Evolutionary conservation across 2,329 filamentous ascomycete species (phyloP).

Genomic region (Trichoderma sp.): DNA sequence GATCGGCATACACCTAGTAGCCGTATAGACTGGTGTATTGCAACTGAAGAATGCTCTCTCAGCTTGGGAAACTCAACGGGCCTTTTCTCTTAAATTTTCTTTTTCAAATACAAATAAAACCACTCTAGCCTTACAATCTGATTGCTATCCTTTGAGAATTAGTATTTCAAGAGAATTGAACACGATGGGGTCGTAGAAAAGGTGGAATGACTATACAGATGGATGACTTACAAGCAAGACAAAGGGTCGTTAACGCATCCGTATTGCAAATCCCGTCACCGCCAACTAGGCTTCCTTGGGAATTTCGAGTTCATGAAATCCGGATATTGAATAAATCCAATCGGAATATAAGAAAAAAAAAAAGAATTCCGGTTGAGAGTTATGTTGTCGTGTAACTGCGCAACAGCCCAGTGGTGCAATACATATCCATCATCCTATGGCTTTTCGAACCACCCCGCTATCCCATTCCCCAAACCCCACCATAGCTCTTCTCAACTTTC

Average conservation of each 20-base stretch:
- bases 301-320: background rate
- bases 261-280: background rate
- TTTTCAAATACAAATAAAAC: background rate
- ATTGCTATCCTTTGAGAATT: background rate
- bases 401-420: background rate
- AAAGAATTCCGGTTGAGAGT: background rate
- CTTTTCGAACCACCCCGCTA: background rate
- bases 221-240: background rate
- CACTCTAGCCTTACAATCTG: background rate
- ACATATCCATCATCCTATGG: background rate
- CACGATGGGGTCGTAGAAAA: background rate
- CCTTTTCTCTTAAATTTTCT: too few species aligned
- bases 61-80: background rate
- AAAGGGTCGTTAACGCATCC: background rate
- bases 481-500: background rate
- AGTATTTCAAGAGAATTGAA: background rate
- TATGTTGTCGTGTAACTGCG: background rate
- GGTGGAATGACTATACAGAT: background rate
- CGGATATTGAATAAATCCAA: background rate
- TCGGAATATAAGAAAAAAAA: background rate
- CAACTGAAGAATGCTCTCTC: background rate
- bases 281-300: background rate
- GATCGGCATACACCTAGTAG: background rate
- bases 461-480: background rate
- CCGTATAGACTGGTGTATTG: background rate